Evolutionary conservation across 352 stramenopile species (phyloP), one percentile per base, ranked within the genome.

Genomic region (Phytophthora niederhauseri): DNA sequence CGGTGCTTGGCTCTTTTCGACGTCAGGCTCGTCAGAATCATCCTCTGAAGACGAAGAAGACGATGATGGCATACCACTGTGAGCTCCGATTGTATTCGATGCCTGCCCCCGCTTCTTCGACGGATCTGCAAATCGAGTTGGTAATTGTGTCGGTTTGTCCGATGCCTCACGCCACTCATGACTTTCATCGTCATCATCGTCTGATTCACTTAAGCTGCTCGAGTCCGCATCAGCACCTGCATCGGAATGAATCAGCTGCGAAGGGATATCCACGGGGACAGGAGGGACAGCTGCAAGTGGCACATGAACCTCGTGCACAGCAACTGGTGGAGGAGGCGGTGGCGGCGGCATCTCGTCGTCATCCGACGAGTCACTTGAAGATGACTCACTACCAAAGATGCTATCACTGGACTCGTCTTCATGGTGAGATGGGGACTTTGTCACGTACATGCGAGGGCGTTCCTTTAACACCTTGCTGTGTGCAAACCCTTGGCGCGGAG

Each of bases 391-490:
- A 45, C 85, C 89, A 67, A 94, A 92, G 28, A 96, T 94, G 62
- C 85, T 94, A 74, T 96, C 89, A 48, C 87, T 95, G 2, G 89
- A 96, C 65, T 96, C 89, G 11, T 91, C 84, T 64, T 94, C 86
- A 20, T 93, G 75, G 19, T 85, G 71, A 4, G 83, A 87, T 12
- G 75, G 73, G 11, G 85, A 69, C 51, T 81, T 91, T 11, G 88
- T 84, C 12, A 93, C 85, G 26, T 93, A 95, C 85, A 96, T 94
- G 31, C 77, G 77, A 14, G 89, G 89, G 28, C 89, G 77, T 22
- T 90, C 80, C 14, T 83, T 82, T 41, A 91, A 68, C 15, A 90
- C 81, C 43, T 89, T 83, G 11, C 64, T 59, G 43, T 76, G 67
- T 17, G 54, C 66, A 54, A 70, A 72, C 17, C 54, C 64, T 57